Conservation (phyloP, 352 stramenopile species). For the Sclerospora graminicola region DNA sequence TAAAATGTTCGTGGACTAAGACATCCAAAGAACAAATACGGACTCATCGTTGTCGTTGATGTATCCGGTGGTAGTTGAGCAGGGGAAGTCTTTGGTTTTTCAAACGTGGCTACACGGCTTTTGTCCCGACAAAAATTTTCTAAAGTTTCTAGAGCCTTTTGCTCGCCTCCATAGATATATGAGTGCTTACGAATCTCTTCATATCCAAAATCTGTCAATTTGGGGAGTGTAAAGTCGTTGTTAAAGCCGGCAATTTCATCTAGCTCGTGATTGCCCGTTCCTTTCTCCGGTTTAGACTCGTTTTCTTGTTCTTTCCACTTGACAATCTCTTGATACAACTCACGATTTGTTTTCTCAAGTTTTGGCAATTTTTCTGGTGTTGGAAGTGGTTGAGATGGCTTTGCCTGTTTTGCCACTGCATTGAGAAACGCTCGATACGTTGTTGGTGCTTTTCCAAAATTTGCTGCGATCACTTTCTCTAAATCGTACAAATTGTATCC, state of each 20-base stretch:
- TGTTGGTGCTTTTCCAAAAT: constrained; percentile 47
- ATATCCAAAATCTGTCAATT: constrained; percentile 58
- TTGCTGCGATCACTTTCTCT: constrained; percentile 44
- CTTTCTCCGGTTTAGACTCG: constrained; percentile 3
- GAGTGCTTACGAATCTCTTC: constrained; percentile 38
- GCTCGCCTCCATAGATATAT: constrained; percentile 67
- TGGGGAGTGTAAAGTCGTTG: constrained; percentile 51
- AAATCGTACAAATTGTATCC: constrained; percentile 69
- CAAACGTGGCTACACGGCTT: constrained; percentile 88
- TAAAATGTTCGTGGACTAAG: constrained; percentile 88
- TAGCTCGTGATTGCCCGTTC: constrained; percentile 20
- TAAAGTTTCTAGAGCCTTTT: constrained; percentile 56
- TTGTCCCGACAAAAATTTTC: constrained; percentile 64
- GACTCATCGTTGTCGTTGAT: constrained; percentile 93
- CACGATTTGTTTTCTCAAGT: constrained; percentile 30
- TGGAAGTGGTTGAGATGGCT: constrained; percentile 35
- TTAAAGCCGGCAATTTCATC: constrained; percentile 42
- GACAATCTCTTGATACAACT: constrained; percentile 49
- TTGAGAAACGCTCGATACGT: constrained; percentile 70
- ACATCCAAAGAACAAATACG: constrained; percentile 92
- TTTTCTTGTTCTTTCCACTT: constrained; percentile 28
- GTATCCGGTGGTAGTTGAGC: constrained; percentile 78
- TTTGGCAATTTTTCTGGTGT: constrained; percentile 34
- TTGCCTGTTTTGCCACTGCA: constrained; percentile 37
- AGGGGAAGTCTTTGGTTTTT: constrained; percentile 95